Evolutionary conservation across 2,329 filamentous ascomycete genomes (phyloP), one percentile per base, ranked within the genome.

Genomic region (Coniochaeta prunicola): DNA sequence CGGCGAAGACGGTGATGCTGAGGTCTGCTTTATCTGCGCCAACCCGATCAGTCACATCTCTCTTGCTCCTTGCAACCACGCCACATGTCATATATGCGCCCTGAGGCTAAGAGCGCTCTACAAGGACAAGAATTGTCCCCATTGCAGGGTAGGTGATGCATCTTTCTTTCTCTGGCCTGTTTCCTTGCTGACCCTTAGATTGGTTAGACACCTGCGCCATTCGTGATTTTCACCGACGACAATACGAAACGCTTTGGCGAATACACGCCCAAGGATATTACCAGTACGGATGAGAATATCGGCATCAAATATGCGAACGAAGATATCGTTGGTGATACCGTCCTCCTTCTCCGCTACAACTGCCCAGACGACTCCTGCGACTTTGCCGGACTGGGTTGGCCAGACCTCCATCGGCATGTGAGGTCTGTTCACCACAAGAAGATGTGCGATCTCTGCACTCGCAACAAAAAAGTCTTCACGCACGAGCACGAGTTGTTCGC

Each of bases 381-480:
- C 76, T 88, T 91, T 65, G 91, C 92, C 45, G 96, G 91, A 69
- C 76, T 92, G 58, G 79, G 80, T 61, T 82, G 80, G 79, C 77
- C 77, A 12, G 80, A 82, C 62, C 70, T 82, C 57, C 80, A 83
- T 64, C 77, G 92, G 65, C 91, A 99, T 78, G 93, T 97, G 59
- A 89, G 88, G 69, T 84, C 79, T 57, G 83, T 82, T 59, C 94
- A 99, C 76, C 81, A 87, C 63, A 96, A 93, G 76, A 87, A 90
- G 70, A 92, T 96, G 88, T 96, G 90, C 73, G 91, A 96, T 72
- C 80, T 96, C 12, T 97, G 92, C 74, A 83, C 92, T 7, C 81
- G 92, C 61, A 92, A 97, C 77, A 99, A 99, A 76, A 97, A 96
- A 70, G 92, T 97, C 34, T 99, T 99, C 67, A 97, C 94, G 1